phyloP scores from a whole-genome alignment of 306 rosid species.

The Nissolia schottii region DNA sequence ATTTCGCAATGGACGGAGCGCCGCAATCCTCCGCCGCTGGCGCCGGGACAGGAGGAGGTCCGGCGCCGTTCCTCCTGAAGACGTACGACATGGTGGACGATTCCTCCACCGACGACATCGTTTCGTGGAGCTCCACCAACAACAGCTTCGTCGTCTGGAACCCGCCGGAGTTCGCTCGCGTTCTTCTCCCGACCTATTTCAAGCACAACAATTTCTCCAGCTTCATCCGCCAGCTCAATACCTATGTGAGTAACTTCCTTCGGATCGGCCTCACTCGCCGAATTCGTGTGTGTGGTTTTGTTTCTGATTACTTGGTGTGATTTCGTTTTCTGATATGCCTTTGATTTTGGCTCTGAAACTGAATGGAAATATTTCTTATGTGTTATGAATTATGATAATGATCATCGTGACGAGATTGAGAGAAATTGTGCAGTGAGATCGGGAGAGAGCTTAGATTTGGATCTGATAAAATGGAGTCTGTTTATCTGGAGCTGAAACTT shows the following conservation, averaged over 20 bases:
- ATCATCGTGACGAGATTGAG: background rate
- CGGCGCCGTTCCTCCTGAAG: slow-evolving; percentile 85
- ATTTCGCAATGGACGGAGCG: slow-evolving; percentile 40
- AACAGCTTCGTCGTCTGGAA: slow-evolving; percentile 92
- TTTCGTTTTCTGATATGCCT: background rate
- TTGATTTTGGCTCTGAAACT: background rate
- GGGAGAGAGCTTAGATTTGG: slow-evolving; percentile 14
- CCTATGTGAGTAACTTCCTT: slow-evolving; percentile 63
- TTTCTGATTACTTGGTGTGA: background rate
- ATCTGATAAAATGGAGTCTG: background rate
- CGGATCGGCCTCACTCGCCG: background rate
- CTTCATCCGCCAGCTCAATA: slow-evolving; percentile 97
- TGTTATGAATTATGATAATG: background rate
- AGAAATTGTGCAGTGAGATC: background rate
- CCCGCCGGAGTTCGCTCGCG: slow-evolving; percentile 79
- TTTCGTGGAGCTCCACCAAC: slow-evolving; percentile 74
- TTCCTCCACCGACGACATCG: slow-evolving; percentile 66
- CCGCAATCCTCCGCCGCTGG: slow-evolving; percentile 30
- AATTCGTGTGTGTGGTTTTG: background rate
- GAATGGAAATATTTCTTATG: background rate
- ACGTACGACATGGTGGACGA: slow-evolving; percentile 96
- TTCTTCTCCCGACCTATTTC: slow-evolving; percentile 84
- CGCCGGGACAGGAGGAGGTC: slow-evolving; percentile 54
- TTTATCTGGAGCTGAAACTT: background rate
- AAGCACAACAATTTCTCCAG: slow-evolving; percentile 97